These are phyloP conservation scores for Lachnum nothofagi DNA, from an alignment of 2,329 filamentous ascomycete species.

Conservation along the genomic window DNA sequence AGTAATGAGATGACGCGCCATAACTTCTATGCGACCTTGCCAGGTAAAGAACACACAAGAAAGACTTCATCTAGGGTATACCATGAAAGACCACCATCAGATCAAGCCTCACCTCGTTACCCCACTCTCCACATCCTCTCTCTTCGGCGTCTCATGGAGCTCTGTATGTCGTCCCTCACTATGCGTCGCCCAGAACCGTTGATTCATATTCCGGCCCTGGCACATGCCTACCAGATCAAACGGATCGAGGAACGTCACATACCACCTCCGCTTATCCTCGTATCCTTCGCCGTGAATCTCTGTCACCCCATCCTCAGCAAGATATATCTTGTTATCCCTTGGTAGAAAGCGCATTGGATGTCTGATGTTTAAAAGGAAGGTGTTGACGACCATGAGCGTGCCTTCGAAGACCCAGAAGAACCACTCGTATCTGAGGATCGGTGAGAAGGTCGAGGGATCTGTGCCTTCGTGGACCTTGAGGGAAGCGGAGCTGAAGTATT, in stretches of 20 bases:
- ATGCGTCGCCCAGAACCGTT: constrained; percentile 27
- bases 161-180: not conserved
- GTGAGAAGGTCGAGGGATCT: constrained; percentile 35
- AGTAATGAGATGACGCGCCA: too few species aligned
- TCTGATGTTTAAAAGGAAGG: constrained; percentile 44
- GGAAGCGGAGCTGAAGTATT: constrained; percentile 49
- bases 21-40: too few species aligned
- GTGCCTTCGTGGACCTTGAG: constrained; percentile 34
- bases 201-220: constrained; percentile 22
- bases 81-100: too few species aligned
- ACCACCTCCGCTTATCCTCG: constrained; percentile 35
- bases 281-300: constrained; percentile 47
- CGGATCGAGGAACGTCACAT: constrained; percentile 27
- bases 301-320: constrained; percentile 44
- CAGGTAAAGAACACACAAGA: too few species aligned
- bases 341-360: constrained; percentile 50
- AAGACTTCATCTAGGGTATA: too few species aligned
- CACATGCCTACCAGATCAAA: constrained; percentile 26
- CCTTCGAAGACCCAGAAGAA: constrained; percentile 57
- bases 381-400: constrained; percentile 47
- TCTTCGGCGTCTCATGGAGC: too few species aligned
- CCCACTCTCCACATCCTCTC: too few species aligned
- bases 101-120: too few species aligned
- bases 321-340: constrained; percentile 43
- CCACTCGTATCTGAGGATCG: constrained; percentile 51